These are phyloP conservation scores for Globisporangium cederbergense DNA, from an alignment of 352 stramenopile species.

Conservation along the genomic window DNA sequence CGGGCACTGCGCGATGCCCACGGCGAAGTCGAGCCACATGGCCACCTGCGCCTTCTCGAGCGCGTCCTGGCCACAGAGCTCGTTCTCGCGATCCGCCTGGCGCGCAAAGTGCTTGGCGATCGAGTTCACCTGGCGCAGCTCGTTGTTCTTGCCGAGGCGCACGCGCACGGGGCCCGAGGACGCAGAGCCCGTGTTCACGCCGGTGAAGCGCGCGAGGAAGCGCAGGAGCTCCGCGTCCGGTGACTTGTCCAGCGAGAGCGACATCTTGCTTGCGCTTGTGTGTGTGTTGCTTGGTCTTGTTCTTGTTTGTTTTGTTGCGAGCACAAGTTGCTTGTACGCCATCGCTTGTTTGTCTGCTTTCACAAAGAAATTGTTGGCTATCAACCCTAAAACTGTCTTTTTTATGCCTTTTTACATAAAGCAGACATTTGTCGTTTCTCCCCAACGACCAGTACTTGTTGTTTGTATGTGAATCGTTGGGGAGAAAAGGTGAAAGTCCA, in stretches of 20 bases:
- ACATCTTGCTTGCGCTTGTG: conserved; percentile 35
- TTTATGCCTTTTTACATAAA: too few relatives aligned
- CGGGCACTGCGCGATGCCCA: conserved; percentile 40
- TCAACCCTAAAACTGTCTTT: too few relatives aligned
- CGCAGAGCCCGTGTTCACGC: conserved; percentile 68
- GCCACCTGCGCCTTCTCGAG: conserved; percentile 71
- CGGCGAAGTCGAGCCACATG: conserved; percentile 77
- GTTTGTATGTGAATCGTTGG: too few relatives aligned
- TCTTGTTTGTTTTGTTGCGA: background rate
- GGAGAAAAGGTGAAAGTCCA: too few relatives aligned
- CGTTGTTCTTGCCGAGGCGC: conserved; percentile 62
- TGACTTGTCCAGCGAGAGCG: conserved; percentile 80
- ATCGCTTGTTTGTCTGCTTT: background rate
- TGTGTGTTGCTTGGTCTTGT: background rate
- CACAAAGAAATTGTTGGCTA: too few relatives aligned
- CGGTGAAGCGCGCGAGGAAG: conserved; percentile 81
- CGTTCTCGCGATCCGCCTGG: conserved; percentile 65
- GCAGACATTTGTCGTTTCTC: too few relatives aligned
- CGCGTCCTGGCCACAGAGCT: conserved; percentile 52
- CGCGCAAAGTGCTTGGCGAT: conserved; percentile 80
- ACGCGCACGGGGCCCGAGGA: conserved; percentile 70
- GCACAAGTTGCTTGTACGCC: too few relatives aligned
- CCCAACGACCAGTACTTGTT: too few relatives aligned
- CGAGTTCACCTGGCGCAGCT: conserved; percentile 67
- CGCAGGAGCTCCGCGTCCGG: conserved; percentile 67